Base-by-base conservation (phyloP, 352 stramenopile genomes). In the Phytopythium kandeliae region DNA sequence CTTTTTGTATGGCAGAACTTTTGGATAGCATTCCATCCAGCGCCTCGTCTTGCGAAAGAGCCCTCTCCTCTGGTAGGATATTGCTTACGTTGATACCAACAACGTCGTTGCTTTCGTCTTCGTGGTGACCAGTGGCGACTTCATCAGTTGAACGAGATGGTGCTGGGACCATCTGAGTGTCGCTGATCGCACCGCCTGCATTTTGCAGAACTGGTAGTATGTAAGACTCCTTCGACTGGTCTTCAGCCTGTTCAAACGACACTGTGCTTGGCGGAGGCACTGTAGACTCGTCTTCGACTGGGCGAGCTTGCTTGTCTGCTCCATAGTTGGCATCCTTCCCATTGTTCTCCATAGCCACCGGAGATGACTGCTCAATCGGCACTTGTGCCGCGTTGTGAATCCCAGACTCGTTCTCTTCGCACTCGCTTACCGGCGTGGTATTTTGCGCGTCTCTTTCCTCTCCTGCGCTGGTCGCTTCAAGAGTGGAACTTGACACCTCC, bases 391-490 rank as follows among this genome's bases (percentile, higher is more conserved):
- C 13, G 26, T 24, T 38, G 26, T 26, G 13, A 11, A 15, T n/a
- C 13, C 43, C 17, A 10, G 26, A 12, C 28, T 37, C 26, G n/a
- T 49, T 49, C 28, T 49, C 43, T 26, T 49, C 43, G 16, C 26
- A 25, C n/a, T 37, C 25, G 43, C 43, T 49, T 16, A 37, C 13
- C 4, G 38, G 11, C 11, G 24, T 46, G 15, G 13, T 16, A 46
- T 5, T 31, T 46, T 13, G 22, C 40, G 40, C 22, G 11, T 2
- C 15, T 15, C 5, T 28, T 9, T 33, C 40, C n/a, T 15, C 21
- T 2, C 13, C 24, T 13, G 4, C 40, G 30, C 13, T 4, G 24
- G 15, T 16, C 12, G 4, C 22, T 15, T 46, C 40, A 33, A 3
- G 40, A 3, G 22, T 24, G 2, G 17, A 19, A 12, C 40, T 46